Conservation (phyloP, 441 rosid genomes). For the Pelargonium myrrhifolium region DNA sequence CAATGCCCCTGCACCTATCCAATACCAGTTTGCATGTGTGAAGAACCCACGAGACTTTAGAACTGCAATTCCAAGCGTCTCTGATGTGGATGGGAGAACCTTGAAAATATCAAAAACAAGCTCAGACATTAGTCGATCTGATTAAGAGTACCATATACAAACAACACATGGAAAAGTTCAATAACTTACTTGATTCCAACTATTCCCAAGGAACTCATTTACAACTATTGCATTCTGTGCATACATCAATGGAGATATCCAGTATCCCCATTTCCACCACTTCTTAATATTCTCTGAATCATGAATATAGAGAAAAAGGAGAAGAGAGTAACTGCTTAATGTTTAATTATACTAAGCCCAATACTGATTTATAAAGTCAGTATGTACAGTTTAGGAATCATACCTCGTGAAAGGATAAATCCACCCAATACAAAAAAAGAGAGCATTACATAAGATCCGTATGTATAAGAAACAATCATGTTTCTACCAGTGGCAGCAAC, state of each 20-base stretch:
- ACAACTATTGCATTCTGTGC: slow-evolving; percentile 25
- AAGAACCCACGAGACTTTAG: slow-evolving; percentile 45
- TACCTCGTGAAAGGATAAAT: slow-evolving; percentile 59
- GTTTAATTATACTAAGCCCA: not conserved
- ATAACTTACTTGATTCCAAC: slow-evolving; percentile 54
- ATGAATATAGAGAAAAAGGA: slow-evolving; percentile 10
- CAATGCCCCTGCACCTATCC: slow-evolving; percentile 55
- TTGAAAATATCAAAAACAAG: not conserved
- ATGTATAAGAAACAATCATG: slow-evolving; percentile 56
- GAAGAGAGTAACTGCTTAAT: not conserved
- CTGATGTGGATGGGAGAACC: slow-evolving; percentile 28
- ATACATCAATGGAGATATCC: slow-evolving; percentile 25
- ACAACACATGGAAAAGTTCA: not conserved
- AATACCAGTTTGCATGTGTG: slow-evolving; percentile 50
- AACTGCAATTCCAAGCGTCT: slow-evolving; percentile 42
- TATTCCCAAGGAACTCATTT: slow-evolving; percentile 68
- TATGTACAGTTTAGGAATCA: not conserved
- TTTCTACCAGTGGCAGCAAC: slow-evolving; percentile 57
- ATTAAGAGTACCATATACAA: not conserved
- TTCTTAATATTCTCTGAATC: slow-evolving; percentile 16
- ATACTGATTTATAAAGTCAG: not conserved
- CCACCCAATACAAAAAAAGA: slow-evolving; percentile 52
- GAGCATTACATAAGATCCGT: slow-evolving; percentile 51
- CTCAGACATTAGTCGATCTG: not conserved
- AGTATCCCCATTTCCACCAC: slow-evolving; percentile 27